These are phyloP conservation scores for Salvia splendens DNA, from an alignment of 257 asterid species.

Conservation along the genomic window DNA sequence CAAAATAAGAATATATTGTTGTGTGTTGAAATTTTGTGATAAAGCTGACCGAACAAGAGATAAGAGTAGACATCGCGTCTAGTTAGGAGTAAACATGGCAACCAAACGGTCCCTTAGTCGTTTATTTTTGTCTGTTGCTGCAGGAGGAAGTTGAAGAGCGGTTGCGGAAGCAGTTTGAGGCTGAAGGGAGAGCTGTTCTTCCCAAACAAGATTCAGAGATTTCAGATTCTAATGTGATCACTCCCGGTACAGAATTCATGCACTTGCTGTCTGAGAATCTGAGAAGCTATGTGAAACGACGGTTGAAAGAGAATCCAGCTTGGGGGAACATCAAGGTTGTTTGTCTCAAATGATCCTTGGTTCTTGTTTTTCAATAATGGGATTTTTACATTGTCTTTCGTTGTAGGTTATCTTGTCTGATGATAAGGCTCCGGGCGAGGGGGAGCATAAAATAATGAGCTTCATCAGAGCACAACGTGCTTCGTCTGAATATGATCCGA, in stretches of 20 bases:
- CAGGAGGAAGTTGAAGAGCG: slow-evolving; percentile 52
- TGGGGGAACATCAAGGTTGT: slow-evolving; percentile 63
- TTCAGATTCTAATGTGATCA: slow-evolving; percentile 56
- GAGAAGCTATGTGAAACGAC: slow-evolving; percentile 36
- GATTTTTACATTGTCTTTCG: not conserved
- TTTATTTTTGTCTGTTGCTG: not conserved
- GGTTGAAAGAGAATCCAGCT: slow-evolving; percentile 39
- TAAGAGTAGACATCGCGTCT: no score
- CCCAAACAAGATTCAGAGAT: slow-evolving; percentile 51
- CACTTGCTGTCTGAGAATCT: slow-evolving; percentile 41
- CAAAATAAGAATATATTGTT: no score
- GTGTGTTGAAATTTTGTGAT: no score
- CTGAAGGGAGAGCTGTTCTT: slow-evolving; percentile 46
- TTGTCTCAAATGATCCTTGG: no score
- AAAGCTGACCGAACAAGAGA: no score
- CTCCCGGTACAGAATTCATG: slow-evolving; percentile 74
- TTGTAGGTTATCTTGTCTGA: slow-evolving; percentile 69
- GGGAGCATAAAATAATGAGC: slow-evolving; percentile 71
- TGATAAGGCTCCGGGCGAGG: slow-evolving; percentile 75
- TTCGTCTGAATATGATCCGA: slow-evolving; percentile 54
- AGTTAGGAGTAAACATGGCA: no score
- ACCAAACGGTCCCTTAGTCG: no score
- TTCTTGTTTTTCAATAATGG: not conserved
- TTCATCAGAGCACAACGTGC: slow-evolving; percentile 56
- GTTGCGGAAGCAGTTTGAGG: slow-evolving; percentile 43